Base-by-base conservation (phyloP, 2,329 filamentous ascomycete genomes). In the Rugonectria rugulosa region DNA sequence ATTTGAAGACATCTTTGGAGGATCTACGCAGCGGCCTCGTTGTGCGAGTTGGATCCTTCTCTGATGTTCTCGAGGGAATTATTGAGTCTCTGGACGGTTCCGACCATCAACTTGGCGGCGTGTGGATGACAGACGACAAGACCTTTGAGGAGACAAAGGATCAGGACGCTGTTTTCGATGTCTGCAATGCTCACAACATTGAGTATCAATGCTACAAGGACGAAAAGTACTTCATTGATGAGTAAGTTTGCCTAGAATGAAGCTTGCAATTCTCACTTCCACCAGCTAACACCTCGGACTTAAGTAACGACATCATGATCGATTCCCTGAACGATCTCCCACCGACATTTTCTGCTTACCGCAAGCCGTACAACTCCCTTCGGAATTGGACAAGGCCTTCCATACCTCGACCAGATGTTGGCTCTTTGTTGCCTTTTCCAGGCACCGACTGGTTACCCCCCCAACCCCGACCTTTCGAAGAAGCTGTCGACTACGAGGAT, bases 141-240 rank as follows among this genome's bases (percentile, higher is more conserved):
- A 85, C 87, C 0, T 79, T 79, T 3, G 90, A 94, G 63, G 90
- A 94, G 69, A 80, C 82, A 53, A 71, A 75, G 5, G 89, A 93
- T 49, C 86, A 92, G 63, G 72, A 76, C 19, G 75, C 75, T 1
- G 77, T 91, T 2, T 77, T 79, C 23, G 68, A 75, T 0, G 68
- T 84, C 1, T 87, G 88, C 51, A 72, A 80, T 19, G 70, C 79
- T 11, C 73, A 79, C 3, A 78, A 77, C 1, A 76, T 86, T 4
- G 79, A 85, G 2, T 90, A 91, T 69, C 83, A 83, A 68, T 55
- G 86, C 1, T 92, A 87, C 84, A 72, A 73, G 1, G 90, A 94
- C 64, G 90, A 92, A 71, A 94, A 93, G 69, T 93, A 90, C 63
- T 87, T 87, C 56, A 79, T 93, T 45, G 88, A 93, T 65, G 89